Evolutionary conservation across 2,329 filamentous ascomycete genomes (phyloP).

Genomic region (Karstenula rhodostoma): DNA sequence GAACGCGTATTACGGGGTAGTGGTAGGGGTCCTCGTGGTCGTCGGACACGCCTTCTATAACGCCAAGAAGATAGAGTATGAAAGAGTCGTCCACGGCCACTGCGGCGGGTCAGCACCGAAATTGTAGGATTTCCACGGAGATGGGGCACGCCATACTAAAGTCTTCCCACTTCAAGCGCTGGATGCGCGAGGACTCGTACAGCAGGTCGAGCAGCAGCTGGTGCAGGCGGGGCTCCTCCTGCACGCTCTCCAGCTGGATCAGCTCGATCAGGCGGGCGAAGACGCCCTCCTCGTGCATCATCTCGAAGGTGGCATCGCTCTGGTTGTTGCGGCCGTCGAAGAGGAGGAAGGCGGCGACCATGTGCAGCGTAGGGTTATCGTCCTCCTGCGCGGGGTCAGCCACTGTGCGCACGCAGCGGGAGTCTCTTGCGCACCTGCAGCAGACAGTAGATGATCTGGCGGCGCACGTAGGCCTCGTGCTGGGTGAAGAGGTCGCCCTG

Average conservation of each 20-base stretch:
- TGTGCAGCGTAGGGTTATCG: slow-evolving; percentile 78
- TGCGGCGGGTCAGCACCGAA: slow-evolving; percentile 37
- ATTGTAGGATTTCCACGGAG: neutral
- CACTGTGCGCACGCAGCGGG: neutral
- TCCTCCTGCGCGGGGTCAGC: slow-evolving; percentile 73
- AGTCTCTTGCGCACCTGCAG: slow-evolving; percentile 62
- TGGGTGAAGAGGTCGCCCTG: slow-evolving; percentile 75
- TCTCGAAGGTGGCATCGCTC: slow-evolving; percentile 77
- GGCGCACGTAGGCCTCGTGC: slow-evolving; percentile 86
- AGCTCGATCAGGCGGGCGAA: slow-evolving; percentile 86
- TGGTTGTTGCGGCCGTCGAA: slow-evolving; percentile 85
- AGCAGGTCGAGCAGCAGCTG: slow-evolving; percentile 84
- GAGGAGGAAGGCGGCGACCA: slow-evolving; percentile 83
- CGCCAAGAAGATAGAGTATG: slow-evolving; percentile 80
- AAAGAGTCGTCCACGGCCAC: slow-evolving; percentile 77
- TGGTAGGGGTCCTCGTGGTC: slow-evolving; percentile 94
- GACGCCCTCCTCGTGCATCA: slow-evolving; percentile 86
- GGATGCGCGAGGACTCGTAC: slow-evolving; percentile 96
- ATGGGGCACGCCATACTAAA: slow-evolving; percentile 65
- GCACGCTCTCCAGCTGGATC: slow-evolving; percentile 69
- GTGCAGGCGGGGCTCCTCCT: slow-evolving; percentile 76
- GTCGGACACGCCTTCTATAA: slow-evolving; percentile 87
- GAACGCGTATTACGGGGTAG: slow-evolving; percentile 89
- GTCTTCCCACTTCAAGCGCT: slow-evolving; percentile 79
- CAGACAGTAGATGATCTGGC: slow-evolving; percentile 90